Conservation (phyloP, 1,139 yeast species). For the Scheffersomyces stambukii region DNA sequence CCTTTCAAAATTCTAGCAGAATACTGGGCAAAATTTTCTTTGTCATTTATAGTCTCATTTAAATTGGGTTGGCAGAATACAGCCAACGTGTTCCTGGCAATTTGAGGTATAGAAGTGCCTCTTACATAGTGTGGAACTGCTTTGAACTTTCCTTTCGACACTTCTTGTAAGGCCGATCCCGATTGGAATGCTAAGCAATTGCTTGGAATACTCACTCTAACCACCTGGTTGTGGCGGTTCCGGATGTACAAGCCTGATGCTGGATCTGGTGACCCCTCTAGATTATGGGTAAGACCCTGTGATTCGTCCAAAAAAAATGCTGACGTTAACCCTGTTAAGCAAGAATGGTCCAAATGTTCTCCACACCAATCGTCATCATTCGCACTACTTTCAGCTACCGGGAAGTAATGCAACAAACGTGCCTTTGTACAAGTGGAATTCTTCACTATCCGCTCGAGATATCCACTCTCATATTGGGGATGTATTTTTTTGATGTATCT, state of each 20-base stretch:
- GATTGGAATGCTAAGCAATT: conserved; percentile 63
- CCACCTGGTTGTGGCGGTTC: conserved; percentile 40
- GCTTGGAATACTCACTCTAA: conserved; percentile 51
- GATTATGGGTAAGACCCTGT: conserved; percentile 15
- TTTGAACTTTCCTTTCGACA: conserved; percentile 46
- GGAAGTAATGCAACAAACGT: conserved; percentile 52
- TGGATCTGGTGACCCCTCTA: conserved; percentile 39
- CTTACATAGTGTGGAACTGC: conserved; percentile 62
- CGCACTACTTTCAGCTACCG: conserved; percentile 14
- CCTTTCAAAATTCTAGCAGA: conserved; percentile 33
- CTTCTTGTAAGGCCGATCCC: conserved; percentile 56
- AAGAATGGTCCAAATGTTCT: conserved; percentile 61
- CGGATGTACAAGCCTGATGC: conserved; percentile 52
- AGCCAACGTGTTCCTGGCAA: conserved; percentile 57
- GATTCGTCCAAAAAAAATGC: conserved; percentile 49
- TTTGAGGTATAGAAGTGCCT: conserved; percentile 31
- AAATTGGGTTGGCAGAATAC: conserved; percentile 63
- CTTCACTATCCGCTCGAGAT: conserved; percentile 42
- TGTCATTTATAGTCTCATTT: conserved; percentile 41
- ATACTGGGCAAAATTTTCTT: conserved; percentile 48
- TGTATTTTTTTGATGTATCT: conserved; percentile 28
- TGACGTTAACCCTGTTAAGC: conserved; percentile 58
- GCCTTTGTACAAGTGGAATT: conserved; percentile 58
- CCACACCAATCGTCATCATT: conserved; percentile 56
- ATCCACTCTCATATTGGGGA: conserved; percentile 28